Conservation (phyloP, 305 asterid genomes). For the Fraxinus paxiana region DNA sequence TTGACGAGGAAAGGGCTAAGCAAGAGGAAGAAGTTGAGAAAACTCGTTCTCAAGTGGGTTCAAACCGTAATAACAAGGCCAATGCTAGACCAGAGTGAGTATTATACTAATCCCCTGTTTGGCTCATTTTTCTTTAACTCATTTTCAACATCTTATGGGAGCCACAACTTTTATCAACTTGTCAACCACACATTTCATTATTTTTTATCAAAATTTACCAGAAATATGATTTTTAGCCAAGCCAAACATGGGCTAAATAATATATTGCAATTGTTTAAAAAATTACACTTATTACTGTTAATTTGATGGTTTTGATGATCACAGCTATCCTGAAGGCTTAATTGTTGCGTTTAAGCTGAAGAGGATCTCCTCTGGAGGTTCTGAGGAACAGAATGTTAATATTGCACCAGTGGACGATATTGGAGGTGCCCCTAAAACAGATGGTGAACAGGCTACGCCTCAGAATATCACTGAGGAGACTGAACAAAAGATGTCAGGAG, state of each 20-base stretch:
- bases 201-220: background rate
- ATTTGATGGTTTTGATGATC: slow-evolving; percentile 22
- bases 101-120: background rate
- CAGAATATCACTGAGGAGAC: slow-evolving; percentile 32
- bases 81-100: slow-evolving; percentile 60
- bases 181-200: background rate
- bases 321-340: slow-evolving; percentile 86
- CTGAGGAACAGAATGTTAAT: slow-evolving; percentile 40
- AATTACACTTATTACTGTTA: slow-evolving; percentile 8
- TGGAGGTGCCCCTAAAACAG: slow-evolving; percentile 36
- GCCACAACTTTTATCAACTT: background rate
- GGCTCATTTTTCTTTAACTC: background rate
- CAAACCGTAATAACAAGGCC: slow-evolving; percentile 50
- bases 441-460: slow-evolving; percentile 31
- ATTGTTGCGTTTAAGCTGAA: slow-evolving; percentile 76
- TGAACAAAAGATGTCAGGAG: slow-evolving; percentile 29
- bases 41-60: slow-evolving; percentile 39
- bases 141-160: background rate
- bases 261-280: slow-evolving; percentile 1
- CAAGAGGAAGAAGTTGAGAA: slow-evolving; percentile 53
- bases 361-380: slow-evolving; percentile 41
- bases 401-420: slow-evolving; percentile 27
- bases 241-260: background rate
- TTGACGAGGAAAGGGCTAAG: slow-evolving; percentile 68
- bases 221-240: background rate